Conservation (phyloP, 2,329 filamentous ascomycete genomes). For the Pezicula rhizophila region DNA sequence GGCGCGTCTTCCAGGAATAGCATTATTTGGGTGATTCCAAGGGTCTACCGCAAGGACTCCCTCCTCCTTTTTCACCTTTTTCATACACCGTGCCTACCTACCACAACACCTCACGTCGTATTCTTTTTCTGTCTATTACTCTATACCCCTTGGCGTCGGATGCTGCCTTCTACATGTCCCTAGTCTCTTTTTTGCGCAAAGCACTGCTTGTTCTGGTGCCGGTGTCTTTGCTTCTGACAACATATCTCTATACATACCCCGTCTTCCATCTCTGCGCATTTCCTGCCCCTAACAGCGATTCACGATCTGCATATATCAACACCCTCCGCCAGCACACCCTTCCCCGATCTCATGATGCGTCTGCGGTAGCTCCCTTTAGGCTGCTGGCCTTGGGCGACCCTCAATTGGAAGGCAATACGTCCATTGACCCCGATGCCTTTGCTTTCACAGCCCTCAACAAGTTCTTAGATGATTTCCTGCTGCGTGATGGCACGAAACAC, state of each 20-base stretch:
- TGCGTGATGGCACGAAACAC: slow-evolving; percentile 35
- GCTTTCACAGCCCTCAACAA: slow-evolving; percentile 47
- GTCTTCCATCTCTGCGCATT: slow-evolving; percentile 76
- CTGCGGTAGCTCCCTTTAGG: slow-evolving; percentile 64
- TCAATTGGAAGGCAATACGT: slow-evolving; percentile 87
- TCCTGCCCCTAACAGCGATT: slow-evolving; percentile 39
- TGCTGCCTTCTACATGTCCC: slow-evolving; percentile 25
- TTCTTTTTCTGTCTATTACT: neutral
- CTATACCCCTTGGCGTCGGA: neutral
- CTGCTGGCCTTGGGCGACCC: slow-evolving; percentile 86
- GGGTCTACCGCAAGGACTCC: too few relatives aligned
- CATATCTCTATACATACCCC: slow-evolving; percentile 86
- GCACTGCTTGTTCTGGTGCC: slow-evolving; percentile 48
- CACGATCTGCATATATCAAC: slow-evolving; percentile 18
- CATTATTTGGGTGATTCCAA: too few relatives aligned
- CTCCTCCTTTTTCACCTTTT: too few relatives aligned
- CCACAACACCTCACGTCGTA: neutral
- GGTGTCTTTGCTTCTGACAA: slow-evolving; percentile 61
- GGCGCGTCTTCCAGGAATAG: too few relatives aligned
- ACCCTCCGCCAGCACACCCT: slow-evolving; percentile 19
- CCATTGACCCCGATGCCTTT: slow-evolving; percentile 53
- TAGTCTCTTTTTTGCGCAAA: slow-evolving; percentile 25
- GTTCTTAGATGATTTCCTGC: slow-evolving; percentile 19
- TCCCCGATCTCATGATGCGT: slow-evolving; percentile 18
- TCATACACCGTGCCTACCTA: neutral